Evolutionary conservation across 345 rosid species (phyloP).

Genomic region (Odontarrhena argentea): DNA sequence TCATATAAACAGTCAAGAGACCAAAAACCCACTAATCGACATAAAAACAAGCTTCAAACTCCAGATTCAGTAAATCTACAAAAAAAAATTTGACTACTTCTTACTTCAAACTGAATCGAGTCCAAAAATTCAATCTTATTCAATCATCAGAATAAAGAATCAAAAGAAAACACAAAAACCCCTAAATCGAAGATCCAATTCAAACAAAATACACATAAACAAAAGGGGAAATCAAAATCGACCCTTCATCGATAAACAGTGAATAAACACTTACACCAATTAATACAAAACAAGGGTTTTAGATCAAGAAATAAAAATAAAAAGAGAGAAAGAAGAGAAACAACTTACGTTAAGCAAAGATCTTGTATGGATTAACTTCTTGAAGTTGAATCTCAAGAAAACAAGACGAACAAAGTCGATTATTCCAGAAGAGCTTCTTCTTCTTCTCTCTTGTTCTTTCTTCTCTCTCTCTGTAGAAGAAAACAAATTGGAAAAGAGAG

Average conservation of each 20-base stretch:
- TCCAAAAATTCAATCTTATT: not conserved
- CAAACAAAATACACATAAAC: slow-evolving; percentile 17
- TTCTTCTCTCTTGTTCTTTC: not conserved
- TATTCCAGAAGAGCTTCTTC: slow-evolving; percentile 17
- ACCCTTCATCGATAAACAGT: not conserved
- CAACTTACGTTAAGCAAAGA: slow-evolving; percentile 45
- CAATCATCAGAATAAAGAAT: not conserved
- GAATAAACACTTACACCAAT: not conserved
- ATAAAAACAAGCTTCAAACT: slow-evolving; percentile 17
- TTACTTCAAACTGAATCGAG: slow-evolving; percentile 7
- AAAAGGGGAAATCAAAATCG: not conserved
- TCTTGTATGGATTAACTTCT: not conserved
- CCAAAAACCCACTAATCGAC: slow-evolving; percentile 13
- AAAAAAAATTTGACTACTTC: slow-evolving; percentile 13
- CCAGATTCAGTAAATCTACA: slow-evolving; percentile 32
- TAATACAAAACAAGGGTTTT: not conserved
- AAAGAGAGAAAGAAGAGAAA: slow-evolving; percentile 14
- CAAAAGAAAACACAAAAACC: slow-evolving; percentile 17
- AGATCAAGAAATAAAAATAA: not conserved
- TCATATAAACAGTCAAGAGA: slow-evolving; percentile 7
- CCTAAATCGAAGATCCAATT: slow-evolving; percentile 28
- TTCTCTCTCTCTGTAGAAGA: slow-evolving; percentile 1
- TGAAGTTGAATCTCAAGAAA: slow-evolving; percentile 14
- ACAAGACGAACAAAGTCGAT: not conserved
- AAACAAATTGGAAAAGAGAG: slow-evolving; percentile 7